Evolutionary conservation across 116 monocot genomes (phyloP).

Genomic region (Posidonia oceanica): DNA sequence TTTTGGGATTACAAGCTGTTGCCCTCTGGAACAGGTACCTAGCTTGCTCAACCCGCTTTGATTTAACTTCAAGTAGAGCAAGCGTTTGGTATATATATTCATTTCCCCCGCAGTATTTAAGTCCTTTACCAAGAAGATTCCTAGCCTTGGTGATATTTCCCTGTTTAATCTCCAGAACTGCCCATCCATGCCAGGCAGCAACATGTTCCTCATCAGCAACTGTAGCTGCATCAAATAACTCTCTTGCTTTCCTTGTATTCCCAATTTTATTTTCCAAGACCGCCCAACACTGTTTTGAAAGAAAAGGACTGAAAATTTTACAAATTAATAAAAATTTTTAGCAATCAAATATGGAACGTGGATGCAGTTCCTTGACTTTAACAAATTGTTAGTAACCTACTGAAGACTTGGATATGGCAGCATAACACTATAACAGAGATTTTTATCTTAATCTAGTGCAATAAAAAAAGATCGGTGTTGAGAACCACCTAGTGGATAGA

Average conservation of each 20-base stretch:
- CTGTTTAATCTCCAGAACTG: constrained; percentile 86
- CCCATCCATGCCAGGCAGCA: constrained; percentile 99
- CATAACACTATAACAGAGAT: too few relatives aligned
- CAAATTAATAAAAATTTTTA: not conserved
- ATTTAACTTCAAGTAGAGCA: constrained; percentile 87
- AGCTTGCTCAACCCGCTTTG: constrained; percentile 67
- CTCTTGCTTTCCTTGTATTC: constrained; percentile 71
- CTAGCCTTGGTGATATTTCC: constrained; percentile 86
- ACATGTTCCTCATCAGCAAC: constrained; percentile 85
- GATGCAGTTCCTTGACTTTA: not conserved
- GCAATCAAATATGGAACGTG: not conserved
- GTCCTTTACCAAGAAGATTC: constrained; percentile 79
- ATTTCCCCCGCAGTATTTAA: constrained; percentile 76
- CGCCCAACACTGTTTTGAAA: constrained; percentile 77
- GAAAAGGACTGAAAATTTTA: not conserved
- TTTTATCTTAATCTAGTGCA: too few relatives aligned
- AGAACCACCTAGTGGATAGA: too few relatives aligned
- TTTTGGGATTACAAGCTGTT: constrained; percentile 78
- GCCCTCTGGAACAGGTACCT: constrained; percentile 80
- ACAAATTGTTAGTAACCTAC: too few relatives aligned
- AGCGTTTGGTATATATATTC: constrained; percentile 98
- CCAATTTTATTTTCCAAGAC: constrained; percentile 80
- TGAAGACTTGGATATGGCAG: too few relatives aligned
- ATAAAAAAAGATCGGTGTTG: too few relatives aligned
- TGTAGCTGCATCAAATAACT: constrained; percentile 93